phyloP scores from a whole-genome alignment of 2,329 filamentous ascomycete species.

The Alternaria longipes region DNA sequence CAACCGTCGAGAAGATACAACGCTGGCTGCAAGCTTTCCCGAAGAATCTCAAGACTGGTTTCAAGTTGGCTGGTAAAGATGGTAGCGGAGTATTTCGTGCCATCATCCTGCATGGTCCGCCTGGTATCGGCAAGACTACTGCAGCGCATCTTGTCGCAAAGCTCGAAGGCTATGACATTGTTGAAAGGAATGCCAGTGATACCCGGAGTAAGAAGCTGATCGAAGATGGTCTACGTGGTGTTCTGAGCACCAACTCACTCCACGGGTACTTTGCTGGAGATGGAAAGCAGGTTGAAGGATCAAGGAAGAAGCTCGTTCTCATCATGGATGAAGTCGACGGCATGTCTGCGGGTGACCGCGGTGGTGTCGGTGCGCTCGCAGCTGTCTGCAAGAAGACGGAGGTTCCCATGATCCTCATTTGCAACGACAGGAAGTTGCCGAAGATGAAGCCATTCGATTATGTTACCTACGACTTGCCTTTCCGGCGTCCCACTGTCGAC shows the following conservation, averaged over 20 bases:
- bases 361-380: slow-evolving; percentile 92
- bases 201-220: slow-evolving; percentile 95
- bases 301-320: slow-evolving; percentile 91
- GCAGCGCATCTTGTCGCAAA: slow-evolving; percentile 94
- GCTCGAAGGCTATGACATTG: slow-evolving; percentile 88
- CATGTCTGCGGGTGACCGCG: slow-evolving; percentile 96
- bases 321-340: slow-evolving; percentile 99
- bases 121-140: slow-evolving; percentile 97
- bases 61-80: slow-evolving; percentile 83
- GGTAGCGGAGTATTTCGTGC: slow-evolving; percentile 84
- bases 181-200: slow-evolving; percentile 97
- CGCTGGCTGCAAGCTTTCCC: slow-evolving; percentile 86
- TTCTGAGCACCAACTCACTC: slow-evolving; percentile 92
- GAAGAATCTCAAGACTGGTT: slow-evolving; percentile 79
- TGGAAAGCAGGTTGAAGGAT: slow-evolving; percentile 78
- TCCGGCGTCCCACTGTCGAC: slow-evolving; percentile 88
- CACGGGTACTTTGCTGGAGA: slow-evolving; percentile 89
- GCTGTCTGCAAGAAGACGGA: slow-evolving; percentile 95
- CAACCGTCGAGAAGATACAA: slow-evolving; percentile 86
- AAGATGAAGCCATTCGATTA: slow-evolving; percentile 99
- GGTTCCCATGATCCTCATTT: slow-evolving; percentile 95
- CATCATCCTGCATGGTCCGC: slow-evolving; percentile 94
- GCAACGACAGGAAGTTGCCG: slow-evolving; percentile 89
- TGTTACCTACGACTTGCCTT: slow-evolving; percentile 83
- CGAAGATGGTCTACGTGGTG: slow-evolving; percentile 85